Conservation (phyloP, 2,329 filamentous ascomycete species). For the Colletotrichum zoysiae region DNA sequence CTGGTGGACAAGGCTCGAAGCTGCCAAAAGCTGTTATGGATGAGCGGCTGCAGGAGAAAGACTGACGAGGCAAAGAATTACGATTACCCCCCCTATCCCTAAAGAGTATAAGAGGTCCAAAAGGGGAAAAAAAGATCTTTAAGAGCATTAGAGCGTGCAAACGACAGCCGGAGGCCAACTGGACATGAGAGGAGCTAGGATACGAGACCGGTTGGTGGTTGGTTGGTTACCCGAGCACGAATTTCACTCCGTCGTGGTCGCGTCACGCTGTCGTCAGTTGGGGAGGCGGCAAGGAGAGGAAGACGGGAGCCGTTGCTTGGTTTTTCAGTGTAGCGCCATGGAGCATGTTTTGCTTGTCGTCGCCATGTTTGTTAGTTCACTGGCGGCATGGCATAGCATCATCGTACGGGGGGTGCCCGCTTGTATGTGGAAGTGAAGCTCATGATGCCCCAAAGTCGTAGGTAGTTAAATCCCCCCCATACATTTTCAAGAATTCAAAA, state of each 20-base stretch:
- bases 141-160: slow-evolving; percentile 43
- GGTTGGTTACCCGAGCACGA: slow-evolving; percentile 21
- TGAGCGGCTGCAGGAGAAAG: slow-evolving; percentile 37
- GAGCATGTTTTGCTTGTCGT: slow-evolving; percentile 27
- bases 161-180: slow-evolving; percentile 41
- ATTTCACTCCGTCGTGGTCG: slow-evolving; percentile 15
- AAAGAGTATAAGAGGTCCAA: slow-evolving; percentile 40
- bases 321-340: slow-evolving; percentile 20
- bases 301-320: slow-evolving; percentile 20
- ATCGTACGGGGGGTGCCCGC: slow-evolving; percentile 30
- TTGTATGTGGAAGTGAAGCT: slow-evolving; percentile 30
- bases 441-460: slow-evolving; percentile 27
- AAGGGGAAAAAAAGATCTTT: slow-evolving; percentile 37
- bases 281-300: slow-evolving; percentile 21
- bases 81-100: slow-evolving; percentile 33
- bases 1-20: slow-evolving; percentile 32
- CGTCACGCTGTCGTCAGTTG: slow-evolving; percentile 5
- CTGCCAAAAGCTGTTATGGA: slow-evolving; percentile 36
- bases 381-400: slow-evolving; percentile 37
- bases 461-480: slow-evolving; percentile 36
- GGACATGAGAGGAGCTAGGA: slow-evolving; percentile 35
- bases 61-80: slow-evolving; percentile 42
- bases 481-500: slow-evolving; percentile 27
- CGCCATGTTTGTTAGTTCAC: slow-evolving; percentile 17
- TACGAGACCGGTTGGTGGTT: slow-evolving; percentile 20